Evolutionary conservation across 441 rosid species (phyloP).

Genomic region (Monsonia emarginata): DNA sequence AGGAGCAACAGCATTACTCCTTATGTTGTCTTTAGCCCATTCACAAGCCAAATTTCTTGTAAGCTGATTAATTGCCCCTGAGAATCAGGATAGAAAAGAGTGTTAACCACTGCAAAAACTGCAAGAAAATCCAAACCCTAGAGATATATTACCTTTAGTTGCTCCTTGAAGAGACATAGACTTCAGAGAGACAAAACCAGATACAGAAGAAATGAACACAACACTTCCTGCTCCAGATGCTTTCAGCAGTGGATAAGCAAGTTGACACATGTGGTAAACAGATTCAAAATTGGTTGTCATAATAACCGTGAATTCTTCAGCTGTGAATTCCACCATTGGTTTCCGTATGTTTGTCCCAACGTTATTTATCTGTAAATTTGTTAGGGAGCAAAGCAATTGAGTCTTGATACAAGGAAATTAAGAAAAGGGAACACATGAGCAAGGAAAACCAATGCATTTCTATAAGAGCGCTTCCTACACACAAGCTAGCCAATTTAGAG

Average conservation of each 20-base stretch:
- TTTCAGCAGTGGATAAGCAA: slow-evolving; percentile 50
- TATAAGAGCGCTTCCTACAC: background rate
- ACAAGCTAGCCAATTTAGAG: background rate
- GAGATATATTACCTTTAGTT: slow-evolving; percentile 45
- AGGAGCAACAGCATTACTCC: slow-evolving; percentile 56
- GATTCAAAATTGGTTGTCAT: slow-evolving; percentile 60
- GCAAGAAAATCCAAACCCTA: background rate
- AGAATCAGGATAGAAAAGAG: slow-evolving; percentile 8
- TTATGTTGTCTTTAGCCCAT: slow-evolving; percentile 57
- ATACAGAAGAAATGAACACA: slow-evolving; percentile 58
- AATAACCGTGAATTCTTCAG: slow-evolving; percentile 45
- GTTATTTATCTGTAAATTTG: slow-evolving; percentile 44
- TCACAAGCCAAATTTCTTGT: slow-evolving; percentile 51
- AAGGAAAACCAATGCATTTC: background rate
- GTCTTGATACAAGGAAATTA: background rate
- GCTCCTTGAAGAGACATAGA: slow-evolving; percentile 58
- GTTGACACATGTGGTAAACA: slow-evolving; percentile 55
- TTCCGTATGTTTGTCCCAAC: slow-evolving; percentile 62
- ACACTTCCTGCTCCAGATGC: slow-evolving; percentile 44
- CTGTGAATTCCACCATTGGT: slow-evolving; percentile 46
- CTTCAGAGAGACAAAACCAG: slow-evolving; percentile 58
- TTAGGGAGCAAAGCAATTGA: background rate
- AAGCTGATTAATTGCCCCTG: slow-evolving; percentile 58
- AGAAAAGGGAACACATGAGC: background rate
- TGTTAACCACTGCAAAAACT: background rate